These are phyloP conservation scores for Brasilioporus rufonigricans DNA, from an alignment of 768 basidiomycete species.

Conservation along the genomic window DNA sequence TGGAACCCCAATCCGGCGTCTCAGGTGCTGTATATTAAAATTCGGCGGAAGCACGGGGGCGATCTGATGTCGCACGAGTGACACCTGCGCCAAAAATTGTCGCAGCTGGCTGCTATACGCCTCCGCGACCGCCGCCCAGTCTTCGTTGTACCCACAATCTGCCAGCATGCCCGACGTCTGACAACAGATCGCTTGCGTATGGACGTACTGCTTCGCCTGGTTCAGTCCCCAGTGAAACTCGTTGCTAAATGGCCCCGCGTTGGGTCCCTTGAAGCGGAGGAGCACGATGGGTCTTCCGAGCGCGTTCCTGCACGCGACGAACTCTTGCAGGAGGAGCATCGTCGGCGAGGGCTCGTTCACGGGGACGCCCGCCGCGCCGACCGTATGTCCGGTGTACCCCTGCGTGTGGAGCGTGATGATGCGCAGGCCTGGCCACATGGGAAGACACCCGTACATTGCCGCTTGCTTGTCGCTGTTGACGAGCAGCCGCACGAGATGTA, in stretches of 20 bases:
- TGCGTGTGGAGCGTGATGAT: slow-evolving; percentile 31
- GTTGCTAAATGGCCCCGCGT: slow-evolving; percentile 25
- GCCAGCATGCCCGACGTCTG: slow-evolving; percentile 18
- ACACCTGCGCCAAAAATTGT: slow-evolving; percentile 32
- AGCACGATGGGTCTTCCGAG: slow-evolving; percentile 22
- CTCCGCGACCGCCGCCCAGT: slow-evolving; percentile 31
- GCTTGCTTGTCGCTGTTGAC: slow-evolving; percentile 36
- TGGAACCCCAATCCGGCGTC: slow-evolving; percentile 26
- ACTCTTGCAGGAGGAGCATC: slow-evolving; percentile 30
- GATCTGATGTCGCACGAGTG: slow-evolving; percentile 30
- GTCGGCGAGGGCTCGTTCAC: slow-evolving; percentile 31
- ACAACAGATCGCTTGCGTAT: slow-evolving; percentile 21
- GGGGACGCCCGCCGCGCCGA: slow-evolving; percentile 20
- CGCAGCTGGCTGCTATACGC: slow-evolving; percentile 29
- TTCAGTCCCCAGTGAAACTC: slow-evolving; percentile 31
- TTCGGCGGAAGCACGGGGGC: slow-evolving; percentile 31
- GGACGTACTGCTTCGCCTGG: slow-evolving; percentile 26
- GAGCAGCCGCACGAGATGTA: slow-evolving; percentile 31
- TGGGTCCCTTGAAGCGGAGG: slow-evolving; percentile 30
- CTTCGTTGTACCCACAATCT: slow-evolving; percentile 28
- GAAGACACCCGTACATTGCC: slow-evolving; percentile 23
- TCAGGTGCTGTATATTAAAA: slow-evolving; percentile 32
- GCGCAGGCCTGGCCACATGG: slow-evolving; percentile 29
- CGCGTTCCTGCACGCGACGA: slow-evolving; percentile 19
- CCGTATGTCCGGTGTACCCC: slow-evolving; percentile 20